A percentile compares a stretch with the other conserved stretches of the same genome.
Evolutionary conservation across 257 asterid species (phyloP).

Genomic region (Rubia yunnanensis): DNA sequence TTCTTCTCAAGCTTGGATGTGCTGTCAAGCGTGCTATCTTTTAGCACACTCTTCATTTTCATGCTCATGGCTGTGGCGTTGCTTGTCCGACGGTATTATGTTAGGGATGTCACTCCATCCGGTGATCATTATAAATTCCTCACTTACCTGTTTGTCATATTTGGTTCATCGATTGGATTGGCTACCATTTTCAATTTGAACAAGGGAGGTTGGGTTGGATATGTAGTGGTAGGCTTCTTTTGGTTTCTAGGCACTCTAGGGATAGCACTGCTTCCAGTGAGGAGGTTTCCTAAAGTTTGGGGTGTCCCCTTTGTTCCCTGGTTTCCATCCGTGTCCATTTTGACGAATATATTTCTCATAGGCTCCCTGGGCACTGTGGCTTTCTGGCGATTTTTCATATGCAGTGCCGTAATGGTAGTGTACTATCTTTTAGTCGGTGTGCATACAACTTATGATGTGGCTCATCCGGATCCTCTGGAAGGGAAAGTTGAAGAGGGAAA

Average conservation of each 20-base stretch:
- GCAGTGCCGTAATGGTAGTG: conserved; percentile 64
- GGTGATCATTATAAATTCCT: conserved; percentile 36
- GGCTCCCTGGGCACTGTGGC: conserved; percentile 82
- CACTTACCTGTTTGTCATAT: conserved; percentile 30
- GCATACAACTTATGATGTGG: conserved; percentile 83
- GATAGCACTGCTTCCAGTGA: conserved; percentile 56
- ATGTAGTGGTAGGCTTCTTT: conserved; percentile 27
- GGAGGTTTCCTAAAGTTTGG: conserved; percentile 73
- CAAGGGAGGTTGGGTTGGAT: conserved; percentile 42
- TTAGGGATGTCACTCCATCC: conserved; percentile 50
- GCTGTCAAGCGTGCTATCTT: conserved; percentile 69
- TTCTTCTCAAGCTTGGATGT: conserved; percentile 86
- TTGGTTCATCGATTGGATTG: conserved; percentile 54
- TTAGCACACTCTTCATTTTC: conserved; percentile 85
- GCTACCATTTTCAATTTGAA: conserved; percentile 44
- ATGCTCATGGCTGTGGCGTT: conserved; percentile 98
- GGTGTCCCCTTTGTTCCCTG: conserved; percentile 95
- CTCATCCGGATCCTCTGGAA: conserved; percentile 32
- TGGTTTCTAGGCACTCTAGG: conserved; percentile 69
- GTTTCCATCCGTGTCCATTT: conserved; percentile 75
- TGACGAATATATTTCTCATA: conserved; percentile 61
- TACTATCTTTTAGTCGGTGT: conserved; percentile 84
- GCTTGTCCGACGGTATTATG: conserved; percentile 72
- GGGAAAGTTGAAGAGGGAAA: conserved; percentile 27
- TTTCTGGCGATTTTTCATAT: conserved; percentile 59